phyloP scores from a whole-genome alignment of 225 moss, liverwort and hornwort genomes.

The Anthoceros angustus region DNA sequence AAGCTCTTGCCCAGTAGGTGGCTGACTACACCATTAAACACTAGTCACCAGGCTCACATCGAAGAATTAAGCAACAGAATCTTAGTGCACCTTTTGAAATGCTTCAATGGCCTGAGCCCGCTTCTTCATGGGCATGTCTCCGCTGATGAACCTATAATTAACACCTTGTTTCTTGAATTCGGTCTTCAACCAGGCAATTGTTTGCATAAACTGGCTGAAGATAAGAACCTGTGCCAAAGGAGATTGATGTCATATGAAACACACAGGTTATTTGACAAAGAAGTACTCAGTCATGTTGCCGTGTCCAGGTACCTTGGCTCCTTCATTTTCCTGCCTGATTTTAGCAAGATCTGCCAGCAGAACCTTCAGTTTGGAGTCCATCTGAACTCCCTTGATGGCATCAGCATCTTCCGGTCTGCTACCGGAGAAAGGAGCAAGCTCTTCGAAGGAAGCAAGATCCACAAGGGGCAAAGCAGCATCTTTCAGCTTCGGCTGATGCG shows the following conservation, averaged over 20 bases:
- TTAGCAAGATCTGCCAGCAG: slow-evolving; percentile 78
- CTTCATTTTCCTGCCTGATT: slow-evolving; percentile 76
- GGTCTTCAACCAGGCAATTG: slow-evolving; percentile 90
- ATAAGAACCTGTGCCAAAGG: slow-evolving; percentile 56
- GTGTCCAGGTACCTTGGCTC: slow-evolving; percentile 48
- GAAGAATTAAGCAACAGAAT: background rate
- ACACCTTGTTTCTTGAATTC: slow-evolving; percentile 92
- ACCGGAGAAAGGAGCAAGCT: slow-evolving; percentile 31
- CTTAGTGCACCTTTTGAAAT: slow-evolving; percentile 61
- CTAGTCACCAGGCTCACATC: background rate
- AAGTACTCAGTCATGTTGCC: background rate
- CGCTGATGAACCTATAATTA: slow-evolving; percentile 92
- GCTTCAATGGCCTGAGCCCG: slow-evolving; percentile 97
- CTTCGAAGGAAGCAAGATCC: slow-evolving; percentile 32
- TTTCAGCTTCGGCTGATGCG: slow-evolving; percentile 50
- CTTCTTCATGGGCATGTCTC: slow-evolving; percentile 99
- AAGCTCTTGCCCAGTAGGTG: no score
- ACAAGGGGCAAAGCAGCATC: slow-evolving; percentile 40
- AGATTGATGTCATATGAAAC: background rate
- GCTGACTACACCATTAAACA: no score
- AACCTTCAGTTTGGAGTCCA: slow-evolving; percentile 87
- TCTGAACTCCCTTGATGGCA: slow-evolving; percentile 62
- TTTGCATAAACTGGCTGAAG: slow-evolving; percentile 99
- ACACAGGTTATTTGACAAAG: no score
- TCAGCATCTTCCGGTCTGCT: slow-evolving; percentile 38